Conservation (phyloP, 2,329 filamentous ascomycete species). For the Ophiostoma triangulosporum region DNA sequence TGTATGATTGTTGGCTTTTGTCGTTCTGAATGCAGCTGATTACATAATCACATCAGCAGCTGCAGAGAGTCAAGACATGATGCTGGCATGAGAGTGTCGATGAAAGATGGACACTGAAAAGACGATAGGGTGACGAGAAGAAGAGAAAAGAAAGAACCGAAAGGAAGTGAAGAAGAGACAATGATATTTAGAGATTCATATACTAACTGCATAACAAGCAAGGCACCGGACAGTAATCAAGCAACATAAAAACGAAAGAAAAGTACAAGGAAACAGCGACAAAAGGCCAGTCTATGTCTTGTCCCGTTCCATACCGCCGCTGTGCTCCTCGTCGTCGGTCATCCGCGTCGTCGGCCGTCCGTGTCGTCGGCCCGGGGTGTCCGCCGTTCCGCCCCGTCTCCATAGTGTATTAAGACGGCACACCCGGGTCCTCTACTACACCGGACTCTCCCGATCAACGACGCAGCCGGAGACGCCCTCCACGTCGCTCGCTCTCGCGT, state of each 20-base stretch:
- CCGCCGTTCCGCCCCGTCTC: background rate
- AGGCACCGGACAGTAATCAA: background rate
- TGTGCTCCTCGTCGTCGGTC: no score
- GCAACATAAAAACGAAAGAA: background rate
- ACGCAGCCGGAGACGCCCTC: background rate
- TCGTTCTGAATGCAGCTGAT: no score
- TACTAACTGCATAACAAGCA: background rate
- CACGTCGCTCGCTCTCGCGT: background rate
- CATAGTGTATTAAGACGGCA: background rate
- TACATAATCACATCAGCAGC: background rate
- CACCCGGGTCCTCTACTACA: background rate
- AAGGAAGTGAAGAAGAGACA: no score
- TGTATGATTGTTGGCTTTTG: no score
- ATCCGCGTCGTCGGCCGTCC: background rate
- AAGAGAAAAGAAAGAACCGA: background rate
- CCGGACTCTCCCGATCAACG: background rate
- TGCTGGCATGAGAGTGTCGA: background rate
- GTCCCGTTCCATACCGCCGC: background rate
- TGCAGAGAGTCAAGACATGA: background rate
- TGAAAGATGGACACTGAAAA: no score
- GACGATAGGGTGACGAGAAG: background rate
- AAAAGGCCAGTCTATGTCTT: constrained; percentile 10
- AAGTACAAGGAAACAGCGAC: background rate
- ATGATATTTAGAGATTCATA: background rate
- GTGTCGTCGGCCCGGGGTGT: background rate